Evolutionary conservation across 345 rosid species (phyloP).

Genomic region (Ceriops zippeliana): DNA sequence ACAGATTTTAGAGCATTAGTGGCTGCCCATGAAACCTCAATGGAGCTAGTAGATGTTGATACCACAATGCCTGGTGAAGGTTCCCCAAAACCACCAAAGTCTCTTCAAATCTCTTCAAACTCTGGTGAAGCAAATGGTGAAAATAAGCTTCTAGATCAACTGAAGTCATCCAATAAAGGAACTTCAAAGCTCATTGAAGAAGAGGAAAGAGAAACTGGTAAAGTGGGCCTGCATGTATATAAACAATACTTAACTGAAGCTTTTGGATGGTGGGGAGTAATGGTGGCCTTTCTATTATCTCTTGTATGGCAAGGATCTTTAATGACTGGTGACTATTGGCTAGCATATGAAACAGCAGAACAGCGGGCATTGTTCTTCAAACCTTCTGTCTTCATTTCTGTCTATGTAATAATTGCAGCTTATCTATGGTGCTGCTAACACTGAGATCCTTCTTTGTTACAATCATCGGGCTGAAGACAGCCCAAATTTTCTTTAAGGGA

Average conservation of each 20-base stretch:
- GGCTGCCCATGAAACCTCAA: constrained; percentile 44
- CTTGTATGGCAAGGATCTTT: constrained; percentile 68
- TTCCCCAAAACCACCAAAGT: constrained; percentile 39
- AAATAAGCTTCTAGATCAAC: constrained; percentile 36
- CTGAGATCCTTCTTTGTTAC: constrained; percentile 54
- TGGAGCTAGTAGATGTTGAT: constrained; percentile 79
- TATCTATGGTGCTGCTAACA: constrained; percentile 49
- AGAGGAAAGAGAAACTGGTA: constrained; percentile 67
- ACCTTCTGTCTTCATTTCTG: constrained; percentile 52
- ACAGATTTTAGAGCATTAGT: constrained; percentile 23
- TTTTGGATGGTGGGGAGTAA: constrained; percentile 88
- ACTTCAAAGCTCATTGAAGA: constrained; percentile 44
- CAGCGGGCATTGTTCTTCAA: constrained; percentile 44
- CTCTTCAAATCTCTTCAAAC: constrained; percentile 29
- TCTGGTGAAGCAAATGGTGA: constrained; percentile 49
- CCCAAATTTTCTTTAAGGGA: constrained; percentile 64
- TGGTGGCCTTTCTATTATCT: constrained; percentile 50
- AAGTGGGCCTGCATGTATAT: constrained; percentile 66
- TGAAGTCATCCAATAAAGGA: constrained; percentile 39
- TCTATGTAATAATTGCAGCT: constrained; percentile 57
- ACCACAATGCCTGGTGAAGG: constrained; percentile 22
- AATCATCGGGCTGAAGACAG: constrained; percentile 71
- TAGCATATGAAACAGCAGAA: constrained; percentile 77
- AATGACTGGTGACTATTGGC: constrained; percentile 97
- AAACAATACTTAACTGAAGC: constrained; percentile 78